Evolutionary conservation across 1,284 basidiomycete species (phyloP), one percentile per base, ranked within the genome.

Genomic region (Schizopora paradoxa): DNA sequence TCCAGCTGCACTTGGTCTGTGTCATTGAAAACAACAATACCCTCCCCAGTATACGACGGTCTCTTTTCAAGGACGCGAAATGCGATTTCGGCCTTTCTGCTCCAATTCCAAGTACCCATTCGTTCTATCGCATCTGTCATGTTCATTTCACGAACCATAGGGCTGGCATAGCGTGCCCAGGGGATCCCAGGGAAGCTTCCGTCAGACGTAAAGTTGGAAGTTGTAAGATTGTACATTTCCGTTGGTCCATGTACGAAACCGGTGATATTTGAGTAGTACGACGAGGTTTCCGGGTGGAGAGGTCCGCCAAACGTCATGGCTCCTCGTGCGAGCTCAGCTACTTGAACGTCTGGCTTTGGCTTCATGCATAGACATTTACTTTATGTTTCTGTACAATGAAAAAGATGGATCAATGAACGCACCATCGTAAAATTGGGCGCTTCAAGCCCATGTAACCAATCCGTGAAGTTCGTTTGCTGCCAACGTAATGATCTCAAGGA

Each of bases 261-360:
- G 11, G 86, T 87, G 39, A 84, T 69, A 57, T 90, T 90, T 4
- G 69, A 64, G 57, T 82, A 86, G 60, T 87, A 90, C 1, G 85
- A 82, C 7, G 67, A 66, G 21, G 56, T 47, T 10, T 56, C 47
- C 1, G 76, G 70, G 54, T 79, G 71, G 4, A 81, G 60, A 39
- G 61, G 57, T 13, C 59, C 61, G 5, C 74, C 74, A 44, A 70
- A 63, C 0, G 73, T 61, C 38, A 78, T 54, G 48, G 85, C 73
- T 10, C 64, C 62, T 18, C 74, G 64, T 19, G 82, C 64, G 31
- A 89, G 60, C 8, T 73, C 67, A 39, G 63, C 54, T 10, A 78
- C 59, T 6, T 70, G 62, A 2, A 66, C 55, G 54, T 76, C 72
- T 50, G 63, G 67, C 39, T 67, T 63, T 23, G 76, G 77, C 84